Evolutionary conservation across 2,329 filamentous ascomycete genomes (phyloP).

Genomic region (Aspergillus sp.): DNA sequence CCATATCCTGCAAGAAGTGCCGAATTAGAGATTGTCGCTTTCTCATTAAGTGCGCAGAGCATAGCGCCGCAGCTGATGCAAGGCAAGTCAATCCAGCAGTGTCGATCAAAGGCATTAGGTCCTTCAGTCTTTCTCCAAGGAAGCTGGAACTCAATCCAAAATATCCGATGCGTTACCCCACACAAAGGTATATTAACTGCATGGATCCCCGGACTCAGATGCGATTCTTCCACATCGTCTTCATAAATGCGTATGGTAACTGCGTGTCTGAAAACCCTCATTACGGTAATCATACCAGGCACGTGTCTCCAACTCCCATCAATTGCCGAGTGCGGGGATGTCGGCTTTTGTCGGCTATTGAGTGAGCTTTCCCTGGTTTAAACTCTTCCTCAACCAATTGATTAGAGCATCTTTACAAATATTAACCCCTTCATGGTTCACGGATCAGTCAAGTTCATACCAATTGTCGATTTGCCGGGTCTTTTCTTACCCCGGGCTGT

Average conservation of each 20-base stretch:
- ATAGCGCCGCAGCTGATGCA: not conserved
- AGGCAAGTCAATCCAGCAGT: not conserved
- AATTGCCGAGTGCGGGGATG: slow-evolving; percentile 18
- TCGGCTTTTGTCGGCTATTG: slow-evolving; percentile 21
- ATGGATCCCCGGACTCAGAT: not conserved
- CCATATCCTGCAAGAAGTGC: not conserved
- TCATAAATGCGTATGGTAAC: slow-evolving; percentile 7
- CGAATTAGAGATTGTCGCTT: not conserved
- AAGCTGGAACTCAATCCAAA: not conserved
- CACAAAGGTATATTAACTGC: not conserved
- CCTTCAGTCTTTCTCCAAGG: not conserved
- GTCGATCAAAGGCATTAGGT: not conserved
- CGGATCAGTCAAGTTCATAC: too few relatives aligned
- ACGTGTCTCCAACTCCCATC: slow-evolving; percentile 6
- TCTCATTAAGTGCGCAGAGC: not conserved
- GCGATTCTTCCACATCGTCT: not conserved
- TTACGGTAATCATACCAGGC: slow-evolving; percentile 10
- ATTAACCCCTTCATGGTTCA: not conserved
- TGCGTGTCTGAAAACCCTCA: not conserved
- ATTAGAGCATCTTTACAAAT: not conserved
- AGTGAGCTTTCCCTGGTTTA: slow-evolving; percentile 4
- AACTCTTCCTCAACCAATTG: not conserved
- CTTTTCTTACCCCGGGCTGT: not conserved
- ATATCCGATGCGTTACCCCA: not conserved
- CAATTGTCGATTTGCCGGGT: not conserved